Percentiles rank a stretch among this genome's conserved stretches.
These are phyloP conservation scores for Lasiodiplodia hormozganensis DNA, from an alignment of 2,329 filamentous ascomycete species.

Conservation along the genomic window DNA sequence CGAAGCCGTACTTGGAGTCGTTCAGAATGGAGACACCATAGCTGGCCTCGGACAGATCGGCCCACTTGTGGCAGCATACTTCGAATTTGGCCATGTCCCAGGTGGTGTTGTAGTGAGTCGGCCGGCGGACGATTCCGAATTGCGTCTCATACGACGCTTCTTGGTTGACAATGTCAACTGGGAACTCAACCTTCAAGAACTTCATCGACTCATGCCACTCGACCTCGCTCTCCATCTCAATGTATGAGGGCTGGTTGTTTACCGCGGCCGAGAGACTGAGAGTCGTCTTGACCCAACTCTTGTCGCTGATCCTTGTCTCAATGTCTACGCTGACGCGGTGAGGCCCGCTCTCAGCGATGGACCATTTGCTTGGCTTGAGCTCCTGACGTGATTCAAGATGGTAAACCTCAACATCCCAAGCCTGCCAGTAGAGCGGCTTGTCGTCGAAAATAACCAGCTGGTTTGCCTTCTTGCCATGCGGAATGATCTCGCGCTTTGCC, in stretches of 20 bases:
- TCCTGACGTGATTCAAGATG: constrained; percentile 87
- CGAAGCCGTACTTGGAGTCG: constrained; percentile 95
- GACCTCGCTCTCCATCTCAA: constrained; percentile 85
- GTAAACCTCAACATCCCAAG: constrained; percentile 97
- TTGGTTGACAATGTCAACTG: constrained; percentile 86
- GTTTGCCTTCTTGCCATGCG: constrained; percentile 77
- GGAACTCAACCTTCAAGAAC: constrained; percentile 98
- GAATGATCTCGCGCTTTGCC: constrained; percentile 78
- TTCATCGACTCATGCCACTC: constrained; percentile 98
- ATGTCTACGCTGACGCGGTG: constrained; percentile 84
- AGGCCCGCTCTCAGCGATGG: constrained; percentile 72
- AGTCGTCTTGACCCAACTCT: constrained; percentile 85
- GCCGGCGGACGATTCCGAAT: constrained; percentile 84
- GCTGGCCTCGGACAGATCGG: constrained; percentile 84
- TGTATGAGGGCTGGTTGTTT: constrained; percentile 68
- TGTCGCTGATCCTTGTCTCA: constrained; percentile 84
- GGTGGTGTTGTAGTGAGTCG: constrained; percentile 96
- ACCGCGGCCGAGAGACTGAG: constrained; percentile 78
- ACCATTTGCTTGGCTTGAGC: constrained; percentile 71
- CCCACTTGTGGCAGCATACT: constrained; percentile 94
- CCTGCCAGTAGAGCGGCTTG: constrained; percentile 96
- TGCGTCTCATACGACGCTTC: constrained; percentile 96
- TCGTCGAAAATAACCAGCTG: constrained; percentile 96
- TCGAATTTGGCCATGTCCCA: constrained; percentile 99
- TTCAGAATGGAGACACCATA: constrained; percentile 95